These are phyloP conservation scores for Ophiosphaerella narmari DNA, from an alignment of 2,329 filamentous ascomycete genomes.

Conservation along the genomic window DNA sequence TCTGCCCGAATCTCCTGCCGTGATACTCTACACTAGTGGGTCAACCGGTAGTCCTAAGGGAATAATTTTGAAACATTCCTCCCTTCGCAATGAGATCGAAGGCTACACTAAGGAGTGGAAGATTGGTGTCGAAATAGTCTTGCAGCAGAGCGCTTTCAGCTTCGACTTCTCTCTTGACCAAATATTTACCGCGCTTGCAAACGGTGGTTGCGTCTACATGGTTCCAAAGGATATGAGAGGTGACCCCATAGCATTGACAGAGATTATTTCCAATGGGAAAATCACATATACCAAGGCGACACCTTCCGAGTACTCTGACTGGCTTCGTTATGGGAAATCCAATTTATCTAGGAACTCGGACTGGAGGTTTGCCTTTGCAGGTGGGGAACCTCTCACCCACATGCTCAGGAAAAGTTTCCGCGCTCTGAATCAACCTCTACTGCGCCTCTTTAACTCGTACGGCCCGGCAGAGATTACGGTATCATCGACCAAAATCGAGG, in stretches of 20 bases:
- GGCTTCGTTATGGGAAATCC: conserved; percentile 18
- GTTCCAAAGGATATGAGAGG: conserved; percentile 9
- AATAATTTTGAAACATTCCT: conserved; percentile 36
- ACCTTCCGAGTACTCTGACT: conserved; percentile 47
- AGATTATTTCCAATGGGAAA: conserved; percentile 40
- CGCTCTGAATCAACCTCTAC: not conserved
- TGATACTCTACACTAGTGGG: conserved; percentile 63
- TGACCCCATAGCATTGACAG: conserved; percentile 24
- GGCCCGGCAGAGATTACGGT: too few species aligned
- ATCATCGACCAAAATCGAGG: too few species aligned
- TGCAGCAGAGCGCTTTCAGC: conserved; percentile 51
- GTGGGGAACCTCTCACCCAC: conserved; percentile 7
- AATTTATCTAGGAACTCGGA: conserved; percentile 28
- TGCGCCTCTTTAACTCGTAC: not conserved
- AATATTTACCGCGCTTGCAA: conserved; percentile 47
- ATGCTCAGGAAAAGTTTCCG: conserved; percentile 3
- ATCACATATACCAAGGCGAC: conserved; percentile 49
- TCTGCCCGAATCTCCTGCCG: too few species aligned
- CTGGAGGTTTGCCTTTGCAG: conserved; percentile 15
- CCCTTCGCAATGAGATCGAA: conserved; percentile 59
- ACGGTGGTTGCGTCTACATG: conserved; percentile 48
- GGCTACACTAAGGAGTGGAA: conserved; percentile 1
- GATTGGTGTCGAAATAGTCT: conserved; percentile 3
- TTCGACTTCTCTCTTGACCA: conserved; percentile 52
- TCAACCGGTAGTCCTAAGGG: conserved; percentile 62